A percentile compares a stretch with the other conserved stretches of the same genome.
Conservation (phyloP, 2,329 filamentous ascomycete genomes). For the Zymoseptoria ardabiliae region DNA sequence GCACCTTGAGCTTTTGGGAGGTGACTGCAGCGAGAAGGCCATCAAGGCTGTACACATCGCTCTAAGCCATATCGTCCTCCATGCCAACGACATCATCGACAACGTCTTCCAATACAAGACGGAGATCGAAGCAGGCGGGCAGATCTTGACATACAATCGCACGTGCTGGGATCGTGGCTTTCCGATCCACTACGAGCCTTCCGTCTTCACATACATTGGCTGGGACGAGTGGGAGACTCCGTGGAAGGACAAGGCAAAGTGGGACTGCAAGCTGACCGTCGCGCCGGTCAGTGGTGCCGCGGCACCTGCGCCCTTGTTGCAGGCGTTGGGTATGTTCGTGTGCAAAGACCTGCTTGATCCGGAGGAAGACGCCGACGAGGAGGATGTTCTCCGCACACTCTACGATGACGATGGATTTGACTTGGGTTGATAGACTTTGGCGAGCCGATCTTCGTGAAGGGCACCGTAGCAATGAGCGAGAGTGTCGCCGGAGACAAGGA, state of each 20-base stretch:
- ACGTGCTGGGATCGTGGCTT: not conserved
- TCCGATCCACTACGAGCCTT: not conserved
- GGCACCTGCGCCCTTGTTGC: not conserved
- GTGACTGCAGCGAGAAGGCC: not conserved
- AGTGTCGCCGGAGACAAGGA: too few relatives aligned
- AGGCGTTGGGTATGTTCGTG: not conserved
- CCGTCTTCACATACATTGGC: not conserved
- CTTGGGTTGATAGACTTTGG: too few relatives aligned
- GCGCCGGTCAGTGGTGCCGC: not conserved
- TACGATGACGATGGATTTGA: too few relatives aligned
- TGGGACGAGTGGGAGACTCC: not conserved
- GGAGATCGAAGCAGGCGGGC: too few relatives aligned
- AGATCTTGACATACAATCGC: not conserved
- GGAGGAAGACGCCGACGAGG: too few relatives aligned
- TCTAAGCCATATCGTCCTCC: not conserved
- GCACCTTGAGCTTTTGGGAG: not conserved
- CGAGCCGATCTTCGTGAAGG: too few relatives aligned
- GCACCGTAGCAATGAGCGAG: too few relatives aligned
- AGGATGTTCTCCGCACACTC: too few relatives aligned
- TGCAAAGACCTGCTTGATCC: too few relatives aligned
- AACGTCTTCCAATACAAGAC: not conserved
- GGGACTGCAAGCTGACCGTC: not conserved
- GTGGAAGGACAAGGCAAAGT: not conserved
- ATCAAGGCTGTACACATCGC: not conserved
- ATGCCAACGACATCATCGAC: not conserved